Conservation (phyloP, 345 rosid genomes). For the Iberis pinnata region DNA sequence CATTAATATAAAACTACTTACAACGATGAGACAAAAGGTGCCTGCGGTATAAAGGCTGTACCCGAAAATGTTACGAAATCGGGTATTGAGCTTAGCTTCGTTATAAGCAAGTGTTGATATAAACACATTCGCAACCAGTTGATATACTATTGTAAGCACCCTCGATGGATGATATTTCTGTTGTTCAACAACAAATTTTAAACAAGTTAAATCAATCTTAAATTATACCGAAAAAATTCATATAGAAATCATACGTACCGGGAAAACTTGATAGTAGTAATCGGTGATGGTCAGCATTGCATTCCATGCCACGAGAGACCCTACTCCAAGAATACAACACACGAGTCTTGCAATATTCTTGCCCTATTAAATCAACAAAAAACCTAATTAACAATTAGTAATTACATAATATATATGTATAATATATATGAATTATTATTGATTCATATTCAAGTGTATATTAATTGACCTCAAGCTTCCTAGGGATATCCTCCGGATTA, state of each 20-base stretch:
- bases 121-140: slow-evolving; percentile 61
- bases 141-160: slow-evolving; percentile 72
- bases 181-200: background rate
- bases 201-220: background rate
- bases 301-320: slow-evolving; percentile 82
- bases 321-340: slow-evolving; percentile 78
- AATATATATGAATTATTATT: background rate
- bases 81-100: slow-evolving; percentile 65
- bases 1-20: slow-evolving; percentile 37
- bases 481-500: slow-evolving; percentile 18
- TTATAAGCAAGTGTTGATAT: slow-evolving; percentile 48
- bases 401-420: background rate
- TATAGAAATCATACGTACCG: slow-evolving; percentile 37
- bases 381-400: background rate
- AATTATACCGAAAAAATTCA: too few relatives aligned
- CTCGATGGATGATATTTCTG: slow-evolving; percentile 73
- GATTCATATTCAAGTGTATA: background rate
- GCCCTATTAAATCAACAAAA: slow-evolving; percentile 47
- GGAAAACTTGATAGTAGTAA: slow-evolving; percentile 54
- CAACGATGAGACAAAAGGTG: slow-evolving; percentile 56
- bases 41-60: slow-evolving; percentile 48
- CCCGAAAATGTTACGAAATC: slow-evolving; percentile 60
- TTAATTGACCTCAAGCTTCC: slow-evolving; percentile 19
- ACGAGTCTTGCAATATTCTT: slow-evolving; percentile 50
- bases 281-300: slow-evolving; percentile 76